Conservation (phyloP, 108 stramenopile species). For the Discostella stelligeroides region DNA sequence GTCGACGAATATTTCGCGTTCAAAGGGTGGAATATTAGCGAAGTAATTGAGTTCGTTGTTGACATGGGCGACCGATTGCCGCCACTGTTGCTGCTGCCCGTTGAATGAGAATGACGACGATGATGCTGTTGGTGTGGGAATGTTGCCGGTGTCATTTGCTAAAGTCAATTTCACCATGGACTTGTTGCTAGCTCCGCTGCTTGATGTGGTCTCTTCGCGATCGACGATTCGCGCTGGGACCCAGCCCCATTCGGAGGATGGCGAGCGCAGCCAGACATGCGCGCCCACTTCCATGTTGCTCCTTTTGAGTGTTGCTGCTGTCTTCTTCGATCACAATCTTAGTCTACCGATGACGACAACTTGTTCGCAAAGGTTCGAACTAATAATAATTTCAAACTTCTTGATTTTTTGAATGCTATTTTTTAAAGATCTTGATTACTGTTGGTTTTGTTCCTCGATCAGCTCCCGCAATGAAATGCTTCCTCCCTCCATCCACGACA, state of each 20-base stretch:
- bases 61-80: background rate
- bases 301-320: no score
- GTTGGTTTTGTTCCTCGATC: no score
- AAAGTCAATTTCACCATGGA: conserved; percentile 60
- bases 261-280: conserved; percentile 76
- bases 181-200: conserved; percentile 15
- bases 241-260: conserved; percentile 85
- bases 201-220: conserved; percentile 52
- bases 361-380: background rate
- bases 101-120: no score
- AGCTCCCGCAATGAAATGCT: no score
- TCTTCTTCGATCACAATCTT: no score
- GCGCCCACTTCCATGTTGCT: conserved; percentile 83
- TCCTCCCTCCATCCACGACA: no score
- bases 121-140: background rate
- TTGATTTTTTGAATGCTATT: no score
- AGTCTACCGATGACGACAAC: no score
- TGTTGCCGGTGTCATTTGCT: conserved; percentile 52
- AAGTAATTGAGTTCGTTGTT: conserved; percentile 49
- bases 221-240: conserved; percentile 72
- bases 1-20: conserved; percentile 60
- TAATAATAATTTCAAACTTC: conserved; percentile 7
- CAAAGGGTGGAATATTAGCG: conserved; percentile 57
- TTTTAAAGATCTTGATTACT: no score
- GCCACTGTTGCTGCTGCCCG: no score